Evolutionary conservation across 2,329 filamentous ascomycete genomes (phyloP).

Genomic region (Orbilia brochopaga): DNA sequence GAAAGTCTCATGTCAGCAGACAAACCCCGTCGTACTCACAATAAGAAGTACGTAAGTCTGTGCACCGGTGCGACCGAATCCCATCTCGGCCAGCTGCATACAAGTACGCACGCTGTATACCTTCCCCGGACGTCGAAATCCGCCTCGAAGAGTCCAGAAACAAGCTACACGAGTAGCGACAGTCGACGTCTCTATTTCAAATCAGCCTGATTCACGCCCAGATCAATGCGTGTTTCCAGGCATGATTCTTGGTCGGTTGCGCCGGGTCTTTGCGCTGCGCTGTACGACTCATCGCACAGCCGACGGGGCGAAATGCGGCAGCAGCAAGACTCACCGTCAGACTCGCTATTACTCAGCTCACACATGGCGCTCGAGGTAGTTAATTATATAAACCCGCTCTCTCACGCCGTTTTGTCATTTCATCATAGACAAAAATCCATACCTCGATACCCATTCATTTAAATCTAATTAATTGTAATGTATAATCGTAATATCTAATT

Average conservation of each 20-base stretch:
- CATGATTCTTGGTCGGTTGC: background rate
- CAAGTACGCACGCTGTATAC: too few relatives aligned
- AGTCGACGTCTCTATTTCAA: background rate
- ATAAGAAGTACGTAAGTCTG: background rate
- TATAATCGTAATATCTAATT: constrained; percentile 24
- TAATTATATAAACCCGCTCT: constrained; percentile 1
- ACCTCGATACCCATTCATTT: too few relatives aligned
- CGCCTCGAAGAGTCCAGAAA: too few relatives aligned
- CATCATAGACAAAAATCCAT: background rate
- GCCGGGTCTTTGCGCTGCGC: background rate
- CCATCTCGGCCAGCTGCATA: too few relatives aligned
- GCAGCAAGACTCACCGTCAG: constrained; percentile 1
- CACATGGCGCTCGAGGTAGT: background rate
- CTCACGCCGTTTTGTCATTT: too few relatives aligned
- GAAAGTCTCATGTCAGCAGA: too few relatives aligned
- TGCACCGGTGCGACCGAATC: too few relatives aligned
- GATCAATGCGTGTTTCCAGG: background rate
- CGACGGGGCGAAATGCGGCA: background rate
- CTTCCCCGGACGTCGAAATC: too few relatives aligned
- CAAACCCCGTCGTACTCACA: background rate
- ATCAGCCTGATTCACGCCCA: background rate
- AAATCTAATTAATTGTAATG: too few relatives aligned
- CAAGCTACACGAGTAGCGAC: too few relatives aligned
- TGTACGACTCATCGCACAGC: constrained; percentile 1
- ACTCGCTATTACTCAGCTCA: background rate